Percentiles rank a stretch among this genome's conserved stretches.
Conservation (phyloP, 1,284 basidiomycete genomes). For the Papiliotrema nemorosa region DNA sequence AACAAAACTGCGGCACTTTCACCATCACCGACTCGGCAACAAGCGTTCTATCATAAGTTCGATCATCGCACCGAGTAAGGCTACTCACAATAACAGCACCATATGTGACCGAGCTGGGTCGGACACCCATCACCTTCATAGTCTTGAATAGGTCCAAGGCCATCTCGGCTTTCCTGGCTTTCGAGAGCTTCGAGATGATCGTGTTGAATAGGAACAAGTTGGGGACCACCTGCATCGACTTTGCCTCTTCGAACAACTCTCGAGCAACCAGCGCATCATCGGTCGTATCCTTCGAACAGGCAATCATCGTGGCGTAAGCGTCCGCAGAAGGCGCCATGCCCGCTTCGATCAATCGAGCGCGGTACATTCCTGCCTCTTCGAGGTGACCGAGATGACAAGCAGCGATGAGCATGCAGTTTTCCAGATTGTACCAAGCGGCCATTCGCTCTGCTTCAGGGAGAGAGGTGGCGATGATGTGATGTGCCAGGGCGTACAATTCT, state of each 20-base stretch:
- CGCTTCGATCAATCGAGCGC: constrained; percentile 69
- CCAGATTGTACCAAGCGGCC: constrained; percentile 69
- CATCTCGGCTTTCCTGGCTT: constrained; percentile 83
- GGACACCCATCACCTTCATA: constrained; percentile 61
- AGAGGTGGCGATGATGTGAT: constrained; percentile 47
- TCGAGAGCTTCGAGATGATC: constrained; percentile 88
- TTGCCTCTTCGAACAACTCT: constrained; percentile 76
- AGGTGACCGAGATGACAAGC: constrained; percentile 74
- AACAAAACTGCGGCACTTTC: constrained; percentile 78
- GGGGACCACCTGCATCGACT: constrained; percentile 64
- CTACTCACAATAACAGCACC: constrained; percentile 78
- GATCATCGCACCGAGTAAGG: not conserved
- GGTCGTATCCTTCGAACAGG: constrained; percentile 82
- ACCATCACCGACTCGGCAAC: constrained; percentile 87
- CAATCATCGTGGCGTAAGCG: constrained; percentile 85
- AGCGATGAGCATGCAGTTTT: constrained; percentile 84
- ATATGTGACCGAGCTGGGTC: constrained; percentile 85
- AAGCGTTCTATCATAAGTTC: constrained; percentile 57
- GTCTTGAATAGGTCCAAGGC: constrained; percentile 80
- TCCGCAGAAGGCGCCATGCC: constrained; percentile 79
- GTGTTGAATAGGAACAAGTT: constrained; percentile 92
- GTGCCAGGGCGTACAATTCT: constrained; percentile 67
- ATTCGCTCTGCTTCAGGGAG: constrained; percentile 35
- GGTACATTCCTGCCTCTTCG: constrained; percentile 74
- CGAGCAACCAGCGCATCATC: constrained; percentile 86